These are phyloP conservation scores for Silene uniflora DNA, from an alignment of 148 eudicot species.

Conservation along the genomic window DNA sequence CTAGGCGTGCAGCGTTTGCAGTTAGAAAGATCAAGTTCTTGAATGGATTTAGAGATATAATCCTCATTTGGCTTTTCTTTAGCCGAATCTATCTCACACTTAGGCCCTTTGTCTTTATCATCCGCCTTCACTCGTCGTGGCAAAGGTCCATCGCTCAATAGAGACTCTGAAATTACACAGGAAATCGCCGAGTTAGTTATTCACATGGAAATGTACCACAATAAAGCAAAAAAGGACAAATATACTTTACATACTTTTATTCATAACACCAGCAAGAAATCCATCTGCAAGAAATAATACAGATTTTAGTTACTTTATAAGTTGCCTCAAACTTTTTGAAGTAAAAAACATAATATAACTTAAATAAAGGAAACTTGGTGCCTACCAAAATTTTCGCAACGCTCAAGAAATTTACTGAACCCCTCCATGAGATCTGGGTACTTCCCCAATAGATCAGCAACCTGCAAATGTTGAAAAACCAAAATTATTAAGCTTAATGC, in stretches of 20 bases:
- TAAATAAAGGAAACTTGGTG: not conserved
- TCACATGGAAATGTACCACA: not conserved
- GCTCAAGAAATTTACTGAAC: slow-evolving; percentile 85
- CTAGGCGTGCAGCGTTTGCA: slow-evolving; percentile 93
- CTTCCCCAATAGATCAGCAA: slow-evolving; percentile 83
- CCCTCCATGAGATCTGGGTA: slow-evolving; percentile 96
- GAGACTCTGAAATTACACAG: slow-evolving; percentile 44
- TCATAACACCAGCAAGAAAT: slow-evolving; percentile 87
- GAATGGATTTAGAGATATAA: slow-evolving; percentile 58
- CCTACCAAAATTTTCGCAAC: slow-evolving; percentile 79
- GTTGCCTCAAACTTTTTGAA: not conserved
- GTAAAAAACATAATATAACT: not conserved
- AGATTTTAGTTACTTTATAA: not conserved
- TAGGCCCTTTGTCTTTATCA: slow-evolving; percentile 68
- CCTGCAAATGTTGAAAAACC: slow-evolving; percentile 33
- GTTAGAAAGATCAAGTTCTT: slow-evolving; percentile 91
- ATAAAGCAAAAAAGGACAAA: not conserved
- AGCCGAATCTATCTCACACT: slow-evolving; percentile 62
- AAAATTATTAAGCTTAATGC: slow-evolving; percentile 18
- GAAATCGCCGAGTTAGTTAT: not conserved
- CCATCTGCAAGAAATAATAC: slow-evolving; percentile 62
- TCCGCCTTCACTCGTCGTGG: slow-evolving; percentile 50
- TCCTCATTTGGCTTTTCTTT: slow-evolving; percentile 57
- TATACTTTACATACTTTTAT: slow-evolving; percentile 58
- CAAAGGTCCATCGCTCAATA: slow-evolving; percentile 61